Evolutionary conservation across 1,284 basidiomycete genomes (phyloP).

Genomic region (Cystobasidium slooffiae): DNA sequence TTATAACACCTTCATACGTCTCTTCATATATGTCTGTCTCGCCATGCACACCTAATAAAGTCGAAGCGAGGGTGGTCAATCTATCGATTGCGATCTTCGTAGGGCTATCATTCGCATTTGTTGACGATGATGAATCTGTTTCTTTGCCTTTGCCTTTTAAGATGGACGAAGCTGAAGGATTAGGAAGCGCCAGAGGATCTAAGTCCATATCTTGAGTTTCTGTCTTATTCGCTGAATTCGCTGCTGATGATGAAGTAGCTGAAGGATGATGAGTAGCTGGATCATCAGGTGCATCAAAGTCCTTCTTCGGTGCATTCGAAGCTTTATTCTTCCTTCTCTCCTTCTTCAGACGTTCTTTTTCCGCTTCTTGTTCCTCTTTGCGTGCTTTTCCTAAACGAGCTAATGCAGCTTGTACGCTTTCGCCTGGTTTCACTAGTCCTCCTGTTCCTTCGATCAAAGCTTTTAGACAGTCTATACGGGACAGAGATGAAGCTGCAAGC

Average conservation of each 20-base stretch:
- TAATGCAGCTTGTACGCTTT: slow-evolving; percentile 86
- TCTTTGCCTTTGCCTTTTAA: slow-evolving; percentile 45
- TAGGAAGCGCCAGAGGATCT: slow-evolving; percentile 39
- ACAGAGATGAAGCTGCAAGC: slow-evolving; percentile 62
- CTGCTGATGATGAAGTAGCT: slow-evolving; percentile 1
- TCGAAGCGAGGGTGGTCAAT: slow-evolving; percentile 79
- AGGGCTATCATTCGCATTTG: slow-evolving; percentile 51
- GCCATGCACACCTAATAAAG: slow-evolving; percentile 72
- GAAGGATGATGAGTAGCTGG: slow-evolving; percentile 18
- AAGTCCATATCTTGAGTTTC: slow-evolving; percentile 43
- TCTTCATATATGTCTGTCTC: slow-evolving; percentile 80
- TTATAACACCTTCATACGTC: slow-evolving; percentile 79
- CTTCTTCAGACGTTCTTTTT: slow-evolving; percentile 41
- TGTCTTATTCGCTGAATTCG: slow-evolving; percentile 22
- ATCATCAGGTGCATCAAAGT: slow-evolving; percentile 44
- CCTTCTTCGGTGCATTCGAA: slow-evolving; percentile 50
- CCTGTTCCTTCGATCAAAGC: slow-evolving; percentile 72
- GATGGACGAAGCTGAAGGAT: slow-evolving; percentile 30
- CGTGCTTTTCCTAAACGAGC: slow-evolving; percentile 77
- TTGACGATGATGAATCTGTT: neutral
- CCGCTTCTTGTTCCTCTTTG: slow-evolving; percentile 60
- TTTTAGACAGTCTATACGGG: slow-evolving; percentile 69
- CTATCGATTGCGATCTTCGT: slow-evolving; percentile 66
- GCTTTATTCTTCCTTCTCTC: slow-evolving; percentile 58
- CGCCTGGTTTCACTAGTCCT: slow-evolving; percentile 77